Evolutionary conservation across 345 rosid genomes (phyloP).

Genomic region (Lepidium aucheri): DNA sequence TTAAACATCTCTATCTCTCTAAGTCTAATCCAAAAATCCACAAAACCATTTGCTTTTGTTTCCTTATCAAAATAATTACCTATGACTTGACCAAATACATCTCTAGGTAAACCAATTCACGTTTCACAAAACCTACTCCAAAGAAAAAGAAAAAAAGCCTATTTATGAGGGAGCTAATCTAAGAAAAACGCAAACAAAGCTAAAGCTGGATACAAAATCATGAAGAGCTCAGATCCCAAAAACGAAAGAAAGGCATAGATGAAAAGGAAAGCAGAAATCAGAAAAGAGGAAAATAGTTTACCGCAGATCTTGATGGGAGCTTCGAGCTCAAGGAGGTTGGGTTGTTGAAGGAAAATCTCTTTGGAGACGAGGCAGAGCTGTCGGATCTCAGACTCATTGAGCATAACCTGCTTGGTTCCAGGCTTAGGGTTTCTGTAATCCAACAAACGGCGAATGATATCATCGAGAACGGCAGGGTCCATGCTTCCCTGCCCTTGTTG

Average conservation of each 20-base stretch:
- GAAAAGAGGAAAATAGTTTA: constrained; percentile 10
- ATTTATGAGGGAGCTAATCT: constrained; percentile 1
- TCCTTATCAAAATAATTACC: not conserved
- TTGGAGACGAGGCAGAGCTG: constrained; percentile 57
- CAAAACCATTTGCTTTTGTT: not conserved
- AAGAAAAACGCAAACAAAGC: not conserved
- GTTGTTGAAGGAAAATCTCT: constrained; percentile 78
- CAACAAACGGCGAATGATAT: constrained; percentile 58
- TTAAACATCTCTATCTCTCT: constrained; percentile 25
- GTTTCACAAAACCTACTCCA: not conserved
- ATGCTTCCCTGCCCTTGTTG: constrained; percentile 53
- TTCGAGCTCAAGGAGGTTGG: constrained; percentile 81
- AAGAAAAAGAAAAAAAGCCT: not conserved
- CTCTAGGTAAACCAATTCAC: constrained; percentile 18
- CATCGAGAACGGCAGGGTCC: constrained; percentile 59
- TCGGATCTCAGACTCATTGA: constrained; percentile 80
- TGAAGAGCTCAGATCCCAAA: constrained; percentile 17
- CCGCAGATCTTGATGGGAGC: constrained; percentile 98
- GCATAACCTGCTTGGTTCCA: constrained; percentile 68
- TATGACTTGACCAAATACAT: constrained; percentile 11
- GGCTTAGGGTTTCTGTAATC: constrained; percentile 53
- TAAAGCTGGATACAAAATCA: not conserved
- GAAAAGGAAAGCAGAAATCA: not conserved
- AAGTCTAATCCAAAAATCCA: constrained; percentile 1
- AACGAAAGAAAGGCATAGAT: not conserved